Base-by-base conservation (phyloP, 176 grass and related monocot species). In the Zoysia pacifica region DNA sequence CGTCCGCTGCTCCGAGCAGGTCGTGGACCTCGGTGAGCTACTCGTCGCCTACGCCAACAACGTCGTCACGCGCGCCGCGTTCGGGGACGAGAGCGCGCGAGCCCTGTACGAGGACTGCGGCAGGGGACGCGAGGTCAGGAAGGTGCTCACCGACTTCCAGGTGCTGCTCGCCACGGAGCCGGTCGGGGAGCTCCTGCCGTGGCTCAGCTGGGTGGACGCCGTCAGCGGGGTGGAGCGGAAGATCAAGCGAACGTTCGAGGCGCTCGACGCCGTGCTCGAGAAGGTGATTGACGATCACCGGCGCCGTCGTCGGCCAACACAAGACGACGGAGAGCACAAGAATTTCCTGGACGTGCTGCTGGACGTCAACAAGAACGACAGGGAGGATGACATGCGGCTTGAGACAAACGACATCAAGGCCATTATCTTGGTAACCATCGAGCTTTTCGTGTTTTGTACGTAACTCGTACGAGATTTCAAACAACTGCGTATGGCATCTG, bases 201-300 rank as follows among this genome's bases (percentile, higher is more conserved):
- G 78, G 47, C 68, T 93, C 38, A 66, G 83, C 15, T 93, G 87
- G 87, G 49, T 90, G 12, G 91, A 93, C 80, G 11, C 36, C 6
- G 6, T 77, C 13, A 14, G 11, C 3, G 87, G 90, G 1, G 5
- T 69, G 5, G 71, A 82, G 9, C 35, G 16, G 13, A 87, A 15
- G 63, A 40, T 60, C 2, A 73, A 19, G 60, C 76, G 64, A 18
- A 87, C 15, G 42, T 68, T 70, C 66, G 8, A 83, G 52, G 74
- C 69, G 11, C 66, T 81, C 11, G 67, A 67, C 48, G 63, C 37
- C 9, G 0, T 91, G 16, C 75, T 87, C 37, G 75, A 81, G 11
- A 75, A 75, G 81, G 72, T 83, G 41, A 83, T 83, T 35, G 51
- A 83, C 3, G 72, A 83, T n/a, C 72, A 59, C 51, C 61, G 61